Evolutionary conservation across 1,284 basidiomycete genomes (phyloP), one percentile per base, ranked within the genome.

Genomic region (Puccinia hordei): DNA sequence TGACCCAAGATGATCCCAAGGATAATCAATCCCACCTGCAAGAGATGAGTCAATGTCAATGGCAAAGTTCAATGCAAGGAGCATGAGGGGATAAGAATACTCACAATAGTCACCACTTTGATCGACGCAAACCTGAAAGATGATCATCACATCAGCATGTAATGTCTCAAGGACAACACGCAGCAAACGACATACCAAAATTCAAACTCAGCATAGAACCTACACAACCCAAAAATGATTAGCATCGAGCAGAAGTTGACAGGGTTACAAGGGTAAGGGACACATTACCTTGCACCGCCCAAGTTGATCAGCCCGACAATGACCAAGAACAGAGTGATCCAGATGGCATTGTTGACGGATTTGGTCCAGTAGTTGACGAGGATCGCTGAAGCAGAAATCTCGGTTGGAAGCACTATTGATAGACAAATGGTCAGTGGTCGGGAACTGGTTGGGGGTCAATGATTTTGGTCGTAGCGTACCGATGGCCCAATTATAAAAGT

Each of bases 21-120:
- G 44, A 78, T 78, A 30, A 78, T 78, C n/a, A 78, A 71, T n/a
- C 76, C 76, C 15, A n/a, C n/a, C n/a, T n/a, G n/a, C n/a, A n/a
- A n/a, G n/a, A n/a, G n/a, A n/a, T n/a, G n/a, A n/a, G n/a, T n/a
- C n/a, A n/a, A n/a, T n/a, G n/a, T n/a, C n/a, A n/a, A n/a, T n/a
- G n/a, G n/a, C n/a, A n/a, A n/a, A n/a, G n/a, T n/a, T n/a, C n/a
- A n/a, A n/a, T n/a, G n/a, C n/a, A n/a, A n/a, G n/a, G n/a, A n/a
- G n/a, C n/a, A n/a, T n/a, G n/a, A n/a, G n/a, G n/a, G n/a, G n/a
- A n/a, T n/a, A n/a, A n/a, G n/a, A n/a, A n/a, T n/a, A n/a, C n/a
- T n/a, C n/a, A 78, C 76, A 38, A 93, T 92, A 3, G 92, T 92
- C 73, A 93, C 86, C 27, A 93, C 91, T 86, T 93, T 93, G 86